These are phyloP conservation scores for Venturia effusa DNA, from an alignment of 2,329 filamentous ascomycete species.

Conservation along the genomic window DNA sequence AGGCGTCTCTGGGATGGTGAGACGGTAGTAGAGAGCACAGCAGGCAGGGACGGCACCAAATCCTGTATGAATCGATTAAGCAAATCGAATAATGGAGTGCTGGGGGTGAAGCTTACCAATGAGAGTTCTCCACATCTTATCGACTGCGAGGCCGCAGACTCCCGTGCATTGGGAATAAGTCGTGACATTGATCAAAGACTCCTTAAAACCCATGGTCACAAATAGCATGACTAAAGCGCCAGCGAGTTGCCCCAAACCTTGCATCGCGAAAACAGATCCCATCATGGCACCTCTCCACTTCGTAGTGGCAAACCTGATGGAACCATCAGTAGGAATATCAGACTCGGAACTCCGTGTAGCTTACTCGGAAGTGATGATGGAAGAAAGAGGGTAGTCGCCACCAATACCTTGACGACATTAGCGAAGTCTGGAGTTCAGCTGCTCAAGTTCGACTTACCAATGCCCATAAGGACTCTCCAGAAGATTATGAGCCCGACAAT, in stretches of 20 bases:
- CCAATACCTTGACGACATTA: slow-evolving; percentile 46
- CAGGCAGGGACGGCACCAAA: slow-evolving; percentile 71
- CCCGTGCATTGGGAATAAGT: slow-evolving; percentile 47
- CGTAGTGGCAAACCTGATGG: slow-evolving; percentile 52
- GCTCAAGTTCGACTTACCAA: slow-evolving; percentile 10
- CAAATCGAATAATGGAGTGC: not conserved
- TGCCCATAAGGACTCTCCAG: slow-evolving; percentile 28
- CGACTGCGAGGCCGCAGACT: slow-evolving; percentile 57
- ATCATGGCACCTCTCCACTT: slow-evolving; percentile 83
- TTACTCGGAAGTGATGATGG: slow-evolving; percentile 69
- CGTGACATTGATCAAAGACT: slow-evolving; percentile 43
- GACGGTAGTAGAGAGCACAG: slow-evolving; percentile 73
- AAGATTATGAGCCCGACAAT: slow-evolving; percentile 29
- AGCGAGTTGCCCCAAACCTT: slow-evolving; percentile 68
- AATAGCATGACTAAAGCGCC: slow-evolving; percentile 69
- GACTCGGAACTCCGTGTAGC: not conserved
- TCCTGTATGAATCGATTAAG: not conserved
- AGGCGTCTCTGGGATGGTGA: slow-evolving; percentile 80
- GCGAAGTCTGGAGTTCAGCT: slow-evolving; percentile 22
- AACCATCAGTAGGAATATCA: slow-evolving; percentile 23
- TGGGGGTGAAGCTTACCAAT: slow-evolving; percentile 40
- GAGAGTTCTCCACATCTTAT: slow-evolving; percentile 78
- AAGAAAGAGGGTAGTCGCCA: slow-evolving; percentile 72
- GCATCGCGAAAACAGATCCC: slow-evolving; percentile 77
- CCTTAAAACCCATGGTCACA: slow-evolving; percentile 59